Evolutionary conservation across 257 asterid species (phyloP), one percentile per base, ranked within the genome.

Genomic region (Cordia subcordata): DNA sequence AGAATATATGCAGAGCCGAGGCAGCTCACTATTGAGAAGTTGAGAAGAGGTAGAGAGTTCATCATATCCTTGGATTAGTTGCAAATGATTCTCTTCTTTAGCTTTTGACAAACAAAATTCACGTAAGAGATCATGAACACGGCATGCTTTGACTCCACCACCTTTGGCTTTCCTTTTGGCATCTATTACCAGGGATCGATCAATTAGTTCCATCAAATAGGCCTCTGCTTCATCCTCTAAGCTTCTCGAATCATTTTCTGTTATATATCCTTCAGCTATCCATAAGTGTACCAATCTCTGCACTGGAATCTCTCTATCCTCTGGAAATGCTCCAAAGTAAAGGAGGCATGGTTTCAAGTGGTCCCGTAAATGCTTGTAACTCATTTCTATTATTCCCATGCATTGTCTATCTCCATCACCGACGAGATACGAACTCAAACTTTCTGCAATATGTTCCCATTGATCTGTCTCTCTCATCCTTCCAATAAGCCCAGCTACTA

Each of bases 181-280:
- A 21, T 20, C 54, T 4, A 19, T 58, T 10, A 59, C 22, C 1
- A 59, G 40, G 54, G 53, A 20, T 8, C 64, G 22, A 22, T 11
- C 17, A 21, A 59, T 22, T 2, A 59, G 54, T 13, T 59, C 54
- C 64, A 44, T 1, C 22, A 59, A 32, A n/a, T 59, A 59, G n/a
- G 42, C 42, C 10, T 59, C 54, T 14, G 64, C 64, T 21, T 11
- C 1, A 22, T 44, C 63, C 22, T 58, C 63, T 58, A 42, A 22
- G 16, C 40, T 44, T 18, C 1, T 44, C 42, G 8, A 12, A n/a
- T 45, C 12, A 35, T 21, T 44, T 14, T 44, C n/a, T 53, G 19
- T 19, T 4, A 13, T 9, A n/a, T n/a, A n/a, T n/a, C n/a, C n/a
- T n/a, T n/a, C n/a, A n/a, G n/a, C n/a, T n/a, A n/a, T n/a, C n/a